These are phyloP conservation scores for Pyrenochaeta sp. DNA, from an alignment of 2,329 filamentous ascomycete genomes.

Conservation along the genomic window DNA sequence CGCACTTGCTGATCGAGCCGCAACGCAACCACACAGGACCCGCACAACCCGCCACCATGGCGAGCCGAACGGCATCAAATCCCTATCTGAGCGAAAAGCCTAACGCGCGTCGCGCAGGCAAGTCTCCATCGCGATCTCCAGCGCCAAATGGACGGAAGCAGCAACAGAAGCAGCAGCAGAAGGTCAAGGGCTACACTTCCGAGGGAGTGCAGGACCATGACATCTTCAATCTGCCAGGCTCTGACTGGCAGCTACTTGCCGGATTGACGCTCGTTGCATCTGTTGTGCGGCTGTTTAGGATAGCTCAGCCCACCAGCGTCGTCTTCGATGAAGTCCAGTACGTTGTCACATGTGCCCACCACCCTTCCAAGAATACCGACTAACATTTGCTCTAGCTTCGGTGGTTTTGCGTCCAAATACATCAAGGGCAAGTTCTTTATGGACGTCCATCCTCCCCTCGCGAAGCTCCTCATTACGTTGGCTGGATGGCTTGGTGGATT, in stretches of 20 bases:
- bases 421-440: conserved; percentile 99
- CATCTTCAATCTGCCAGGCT: conserved; percentile 83
- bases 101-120: conserved; percentile 40
- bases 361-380: conserved; percentile 11
- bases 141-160: conserved; percentile 39
- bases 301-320: conserved; percentile 94
- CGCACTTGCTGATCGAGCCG: conserved; percentile 29
- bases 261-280: conserved; percentile 78
- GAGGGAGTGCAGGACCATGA: conserved; percentile 88
- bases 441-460: conserved; percentile 98
- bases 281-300: conserved; percentile 87
- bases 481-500: conserved; percentile 96
- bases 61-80: conserved; percentile 41
- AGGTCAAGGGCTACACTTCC: conserved; percentile 70
- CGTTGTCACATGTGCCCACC: conserved; percentile 51
- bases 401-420: conserved; percentile 97
- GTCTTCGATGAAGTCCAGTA: conserved; percentile 99
- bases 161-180: conserved; percentile 34
- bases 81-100: conserved; percentile 44
- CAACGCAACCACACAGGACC: conserved; percentile 24
- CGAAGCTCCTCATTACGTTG: conserved; percentile 95
- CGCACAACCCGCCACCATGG: conserved; percentile 44
- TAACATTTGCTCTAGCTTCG: conserved; percentile 71
- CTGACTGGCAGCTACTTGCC: conserved; percentile 82
- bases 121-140: conserved; percentile 47